These are phyloP conservation scores for Claviceps quebecensis DNA, from an alignment of 2,329 filamentous ascomycete species.

Conservation along the genomic window DNA sequence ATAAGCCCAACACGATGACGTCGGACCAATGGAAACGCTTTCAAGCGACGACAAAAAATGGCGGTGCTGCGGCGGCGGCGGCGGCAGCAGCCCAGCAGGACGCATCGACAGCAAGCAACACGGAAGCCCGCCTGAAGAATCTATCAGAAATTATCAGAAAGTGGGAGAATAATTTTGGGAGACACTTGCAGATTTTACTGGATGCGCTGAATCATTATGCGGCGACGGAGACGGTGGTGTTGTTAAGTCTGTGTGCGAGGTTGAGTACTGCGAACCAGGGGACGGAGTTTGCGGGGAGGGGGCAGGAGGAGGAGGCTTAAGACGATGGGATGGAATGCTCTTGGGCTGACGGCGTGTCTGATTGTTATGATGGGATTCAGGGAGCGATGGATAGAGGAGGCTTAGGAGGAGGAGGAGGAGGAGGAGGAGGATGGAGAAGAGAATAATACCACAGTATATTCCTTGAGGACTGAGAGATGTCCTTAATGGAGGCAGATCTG, in stretches of 20 bases:
- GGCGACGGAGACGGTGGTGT: conserved; percentile 88
- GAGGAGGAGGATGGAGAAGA: too few relatives aligned
- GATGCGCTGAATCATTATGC: conserved; percentile 96
- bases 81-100: conserved; percentile 9
- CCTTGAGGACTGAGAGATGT: too few relatives aligned
- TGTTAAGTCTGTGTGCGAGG: conserved; percentile 74
- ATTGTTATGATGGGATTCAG: too few relatives aligned
- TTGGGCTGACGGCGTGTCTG: too few relatives aligned
- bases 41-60: conserved; percentile 28
- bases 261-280: conserved; percentile 72
- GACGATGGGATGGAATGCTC: not conserved
- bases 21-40: conserved; percentile 46
- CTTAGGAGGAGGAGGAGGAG: too few relatives aligned
- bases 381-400: too few relatives aligned
- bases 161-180: conserved; percentile 86
- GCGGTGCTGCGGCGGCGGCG: too few relatives aligned
- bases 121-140: conserved; percentile 48
- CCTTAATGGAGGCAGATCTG: too few relatives aligned
- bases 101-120: conserved; percentile 18
- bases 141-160: conserved; percentile 77
- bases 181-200: conserved; percentile 83
- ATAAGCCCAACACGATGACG: conserved; percentile 45
- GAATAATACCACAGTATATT: too few relatives aligned
- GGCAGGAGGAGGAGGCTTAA: conserved; percentile 39
- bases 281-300: conserved; percentile 46